Evolutionary conservation across 2,329 filamentous ascomycete genomes (phyloP), one percentile per base, ranked within the genome.

Genomic region (Colletotrichum coccodes): DNA sequence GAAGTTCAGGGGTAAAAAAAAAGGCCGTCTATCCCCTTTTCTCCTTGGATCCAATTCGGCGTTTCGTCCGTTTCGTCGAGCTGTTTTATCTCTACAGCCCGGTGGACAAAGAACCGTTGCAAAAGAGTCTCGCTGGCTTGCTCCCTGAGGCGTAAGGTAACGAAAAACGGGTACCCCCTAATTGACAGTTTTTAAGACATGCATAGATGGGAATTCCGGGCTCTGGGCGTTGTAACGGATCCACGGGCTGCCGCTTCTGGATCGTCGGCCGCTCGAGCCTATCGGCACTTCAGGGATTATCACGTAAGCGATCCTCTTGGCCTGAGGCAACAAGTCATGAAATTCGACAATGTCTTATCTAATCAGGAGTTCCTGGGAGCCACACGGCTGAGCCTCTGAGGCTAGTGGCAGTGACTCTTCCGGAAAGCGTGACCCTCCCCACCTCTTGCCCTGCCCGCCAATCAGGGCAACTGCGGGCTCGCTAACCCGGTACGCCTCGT

Each of bases 141-240:
- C 42, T 26, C 54, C 61, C 66, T 60, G 40, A 64, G 30, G 30
- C 30, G 12, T 36, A 26, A 64, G 60, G 46, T 59, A 59, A 42
- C 60, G 52, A 23, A 50, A 46, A 64, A 64, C 34, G 49, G 40
- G 40, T 40, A 12, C 60, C 66, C 63, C 67, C 63, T 70, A 53
- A 68, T 68, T 63, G 63, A 58, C 52, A 70, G 44, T 68, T 70
- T 70, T 70, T 53, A 58, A 68, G 62, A 70, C 58, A 60, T 66
- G 57, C 63, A 68, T 63, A 57, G 63, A 68, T 62, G 42, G 56
- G 58, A 46, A 52, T 38, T 52, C 40, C 57, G 49, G 57, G 62
- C 61, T 50, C 32, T 58, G 40, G 50, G 61, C 61, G 47, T 65
- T 47, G 54, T 49, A 66, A 66, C 49, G 56, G 66, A 54, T 54